Evolutionary conservation across 306 rosid species (phyloP).

Genomic region (Erythrophleum fordii): DNA sequence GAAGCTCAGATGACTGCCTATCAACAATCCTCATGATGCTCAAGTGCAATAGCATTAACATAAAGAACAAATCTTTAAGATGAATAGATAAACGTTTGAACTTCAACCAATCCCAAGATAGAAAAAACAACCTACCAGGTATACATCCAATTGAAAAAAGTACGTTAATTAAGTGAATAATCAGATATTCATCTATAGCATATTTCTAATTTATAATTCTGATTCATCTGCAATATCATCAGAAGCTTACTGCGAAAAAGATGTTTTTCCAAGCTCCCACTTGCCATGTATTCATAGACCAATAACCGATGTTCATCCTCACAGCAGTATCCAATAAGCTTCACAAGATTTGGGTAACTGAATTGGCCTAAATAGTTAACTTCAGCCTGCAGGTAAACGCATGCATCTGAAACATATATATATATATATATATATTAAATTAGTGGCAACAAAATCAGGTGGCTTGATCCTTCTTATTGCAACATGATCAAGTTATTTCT

Average conservation of each 20-base stretch:
- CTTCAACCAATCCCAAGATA: background rate
- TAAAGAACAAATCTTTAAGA: conserved; percentile 19
- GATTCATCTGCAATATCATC: background rate
- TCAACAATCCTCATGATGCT: background rate
- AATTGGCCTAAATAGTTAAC: conserved; percentile 94
- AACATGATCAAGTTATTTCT: conserved; percentile 11
- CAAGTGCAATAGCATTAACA: conserved; percentile 7
- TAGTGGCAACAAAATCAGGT: conserved; percentile 31
- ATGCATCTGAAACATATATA: background rate
- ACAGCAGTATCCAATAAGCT: conserved; percentile 94
- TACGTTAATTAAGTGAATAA: conserved; percentile 6
- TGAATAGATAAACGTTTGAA: conserved; percentile 8
- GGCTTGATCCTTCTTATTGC: background rate
- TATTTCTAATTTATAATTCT: conserved; percentile 4
- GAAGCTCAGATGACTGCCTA: conserved; percentile 20
- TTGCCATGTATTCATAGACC: conserved; percentile 96
- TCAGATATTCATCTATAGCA: background rate
- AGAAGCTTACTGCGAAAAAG: conserved; percentile 88
- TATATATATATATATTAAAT: background rate
- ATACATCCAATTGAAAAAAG: background rate
- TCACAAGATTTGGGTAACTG: conserved; percentile 90
- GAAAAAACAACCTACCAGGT: background rate
- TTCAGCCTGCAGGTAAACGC: conserved; percentile 70
- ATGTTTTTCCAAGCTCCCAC: conserved; percentile 95
- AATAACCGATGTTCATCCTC: conserved; percentile 92